Base-by-base conservation (phyloP, 768 basidiomycete genomes). In the Hygrophorus pudorinus region DNA sequence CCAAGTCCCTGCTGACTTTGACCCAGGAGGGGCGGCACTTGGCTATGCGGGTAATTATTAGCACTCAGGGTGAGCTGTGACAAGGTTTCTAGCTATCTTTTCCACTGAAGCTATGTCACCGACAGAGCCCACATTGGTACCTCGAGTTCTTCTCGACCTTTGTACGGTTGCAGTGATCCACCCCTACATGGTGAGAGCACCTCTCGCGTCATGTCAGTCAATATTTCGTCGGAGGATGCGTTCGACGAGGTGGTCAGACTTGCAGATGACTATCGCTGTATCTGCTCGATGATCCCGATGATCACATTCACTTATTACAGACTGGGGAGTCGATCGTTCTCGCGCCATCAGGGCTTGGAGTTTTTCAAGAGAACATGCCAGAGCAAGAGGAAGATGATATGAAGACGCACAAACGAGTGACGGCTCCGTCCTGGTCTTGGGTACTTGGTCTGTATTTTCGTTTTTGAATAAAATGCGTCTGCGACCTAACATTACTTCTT, bases 101-200 rank as follows among this genome's bases (percentile, higher is more conserved):
- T 46, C 24, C 20, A 17, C 16, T 48, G 13, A 39, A 46, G 24
- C n/a, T n/a, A 42, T 27, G 37, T 33, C 42, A 30, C 11, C 24
- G 39, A 5, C 51, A 85, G 80, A 86, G 48, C 85, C 85, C 0
- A 85, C 81, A 0, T 76, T 84, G 4, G 73, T 85, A 1, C 82
- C 83, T 2, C 69, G 80, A 0, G 75, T 78, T 0, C 59, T 86
- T 2, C 62, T 86, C 1, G 83, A 83, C 47, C 65, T 85, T 1
- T 84, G 81, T 43, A 74, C 74, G 1, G 63, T 84, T 0, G 59
- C 75, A 0, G 72, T 86, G n/a, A 50, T 85, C 2, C 84, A 85
- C 85, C 0, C 79, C 80, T 0, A 68, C 78, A 1, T 85, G 84
- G 84, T 82, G 81, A 77, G 69, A 77, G 0, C 81, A 85, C 50